Evolutionary conservation across 352 stramenopile genomes (phyloP).

Genomic region (Achlya hypogyna): DNA sequence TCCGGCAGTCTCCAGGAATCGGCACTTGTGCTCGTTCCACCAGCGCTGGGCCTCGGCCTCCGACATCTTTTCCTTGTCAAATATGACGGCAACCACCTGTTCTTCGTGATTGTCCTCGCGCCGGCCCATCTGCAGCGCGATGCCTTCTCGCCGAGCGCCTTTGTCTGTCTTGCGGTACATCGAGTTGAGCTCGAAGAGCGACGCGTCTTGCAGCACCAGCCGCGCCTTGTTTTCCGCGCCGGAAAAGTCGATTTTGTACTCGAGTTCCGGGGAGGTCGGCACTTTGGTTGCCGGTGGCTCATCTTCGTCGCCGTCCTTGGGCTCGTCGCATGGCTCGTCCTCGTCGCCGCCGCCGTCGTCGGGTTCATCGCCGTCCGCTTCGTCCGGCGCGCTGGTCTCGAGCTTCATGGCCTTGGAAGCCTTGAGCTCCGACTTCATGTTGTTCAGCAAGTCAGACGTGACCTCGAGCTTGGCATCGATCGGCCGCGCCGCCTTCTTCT

Average conservation of each 20-base stretch:
- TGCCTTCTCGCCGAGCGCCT: slow-evolving; percentile 55
- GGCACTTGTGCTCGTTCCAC: slow-evolving; percentile 63
- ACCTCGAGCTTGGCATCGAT: slow-evolving; percentile 34
- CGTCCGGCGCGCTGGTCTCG: neutral
- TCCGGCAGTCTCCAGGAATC: slow-evolving; percentile 29
- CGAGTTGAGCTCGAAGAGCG: slow-evolving; percentile 63
- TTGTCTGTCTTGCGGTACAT: slow-evolving; percentile 84
- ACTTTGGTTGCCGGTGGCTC: neutral
- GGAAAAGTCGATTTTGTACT: slow-evolving; percentile 44
- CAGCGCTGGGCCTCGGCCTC: slow-evolving; percentile 57
- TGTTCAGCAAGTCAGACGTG: slow-evolving; percentile 46
- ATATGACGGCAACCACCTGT: slow-evolving; percentile 71
- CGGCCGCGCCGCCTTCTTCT: slow-evolving; percentile 32
- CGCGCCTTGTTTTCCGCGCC: slow-evolving; percentile 68
- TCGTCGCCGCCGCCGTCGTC: neutral
- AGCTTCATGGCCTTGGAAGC: slow-evolving; percentile 31
- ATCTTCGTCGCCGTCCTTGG: slow-evolving; percentile 3
- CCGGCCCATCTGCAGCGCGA: slow-evolving; percentile 63
- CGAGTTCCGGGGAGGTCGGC: neutral
- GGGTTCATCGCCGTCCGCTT: neutral
- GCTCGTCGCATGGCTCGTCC: neutral
- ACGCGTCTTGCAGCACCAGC: slow-evolving; percentile 57
- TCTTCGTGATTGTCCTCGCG: slow-evolving; percentile 71
- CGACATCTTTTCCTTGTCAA: slow-evolving; percentile 78
- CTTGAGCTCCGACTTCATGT: slow-evolving; percentile 59